phyloP scores from a whole-genome alignment of 2,329 filamentous ascomycete genomes.

The Hypomyces rosellus region DNA sequence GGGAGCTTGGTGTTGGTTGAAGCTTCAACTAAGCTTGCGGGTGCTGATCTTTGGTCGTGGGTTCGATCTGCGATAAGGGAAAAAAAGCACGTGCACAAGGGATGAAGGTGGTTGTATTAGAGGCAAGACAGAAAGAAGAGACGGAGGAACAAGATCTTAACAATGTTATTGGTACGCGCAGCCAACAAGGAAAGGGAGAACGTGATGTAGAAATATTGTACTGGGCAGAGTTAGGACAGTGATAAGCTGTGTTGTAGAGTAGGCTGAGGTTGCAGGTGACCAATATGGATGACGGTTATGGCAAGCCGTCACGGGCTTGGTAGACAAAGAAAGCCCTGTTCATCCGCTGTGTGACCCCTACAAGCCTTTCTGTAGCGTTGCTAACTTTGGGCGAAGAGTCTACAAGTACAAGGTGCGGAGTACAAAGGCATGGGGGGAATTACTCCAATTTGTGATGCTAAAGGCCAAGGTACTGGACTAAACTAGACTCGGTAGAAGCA shows the following conservation, averaged over 20 bases:
- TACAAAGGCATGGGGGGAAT: neutral
- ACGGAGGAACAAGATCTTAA: neutral
- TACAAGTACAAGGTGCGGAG: no score
- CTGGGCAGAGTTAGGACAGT: no score
- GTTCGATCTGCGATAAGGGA: no score
- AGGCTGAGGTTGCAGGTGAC: neutral
- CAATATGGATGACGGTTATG: neutral
- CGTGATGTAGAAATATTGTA: no score
- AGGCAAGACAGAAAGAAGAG: neutral
- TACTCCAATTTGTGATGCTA: no score
- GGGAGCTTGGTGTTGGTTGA: neutral
- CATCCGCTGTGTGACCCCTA: neutral
- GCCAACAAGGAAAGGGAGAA: no score
- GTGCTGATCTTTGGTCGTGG: no score
- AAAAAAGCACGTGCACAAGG: neutral
- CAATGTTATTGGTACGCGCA: no score
- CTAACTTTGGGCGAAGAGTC: neutral
- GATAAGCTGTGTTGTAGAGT: no score
- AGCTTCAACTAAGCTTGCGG: no score
- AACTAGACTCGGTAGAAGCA: neutral
- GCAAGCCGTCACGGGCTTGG: conserved; percentile 2
- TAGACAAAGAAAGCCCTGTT: neutral
- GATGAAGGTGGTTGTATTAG: neutral
- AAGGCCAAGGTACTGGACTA: neutral
- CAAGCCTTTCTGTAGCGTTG: neutral